Percentiles rank a stretch among this genome's conserved stretches.
Conservation (phyloP, 106 monocot species). For the Triglochin maritima region DNA sequence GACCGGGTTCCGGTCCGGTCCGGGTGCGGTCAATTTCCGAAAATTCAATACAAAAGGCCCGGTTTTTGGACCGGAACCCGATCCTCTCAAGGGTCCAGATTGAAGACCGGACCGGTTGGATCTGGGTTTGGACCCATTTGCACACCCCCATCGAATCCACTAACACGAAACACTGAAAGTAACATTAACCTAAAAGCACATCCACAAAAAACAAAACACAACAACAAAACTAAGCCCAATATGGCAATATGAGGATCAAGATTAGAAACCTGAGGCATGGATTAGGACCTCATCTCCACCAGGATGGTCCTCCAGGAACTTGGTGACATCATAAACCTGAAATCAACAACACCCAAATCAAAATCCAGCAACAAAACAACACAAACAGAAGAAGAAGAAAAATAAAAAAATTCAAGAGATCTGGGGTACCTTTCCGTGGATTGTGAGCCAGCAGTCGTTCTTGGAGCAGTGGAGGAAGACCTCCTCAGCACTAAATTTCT, state of each 20-base stretch:
- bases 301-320: conserved; percentile 24
- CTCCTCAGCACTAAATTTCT: conserved; percentile 3
- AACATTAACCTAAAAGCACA: neutral
- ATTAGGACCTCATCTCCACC: conserved; percentile 20
- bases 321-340: conserved; percentile 19
- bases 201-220: neutral
- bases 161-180: too few relatives aligned
- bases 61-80: too few relatives aligned
- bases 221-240: neutral
- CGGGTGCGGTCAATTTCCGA: too few relatives aligned
- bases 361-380: neutral
- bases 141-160: too few relatives aligned
- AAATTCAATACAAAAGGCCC: too few relatives aligned
- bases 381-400: too few relatives aligned
- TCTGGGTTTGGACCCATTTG: too few relatives aligned
- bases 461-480: conserved; percentile 8
- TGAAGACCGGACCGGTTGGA: too few relatives aligned
- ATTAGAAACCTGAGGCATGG: conserved; percentile 12
- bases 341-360: neutral
- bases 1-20: too few relatives aligned
- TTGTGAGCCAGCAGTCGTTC: conserved; percentile 11
- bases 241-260: neutral
- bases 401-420: too few relatives aligned
- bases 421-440: conserved; percentile 5
- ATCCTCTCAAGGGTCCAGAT: too few relatives aligned